phyloP scores from a whole-genome alignment of 2,329 filamentous ascomycete species.

The Magnaporthiopsis incrustans region DNA sequence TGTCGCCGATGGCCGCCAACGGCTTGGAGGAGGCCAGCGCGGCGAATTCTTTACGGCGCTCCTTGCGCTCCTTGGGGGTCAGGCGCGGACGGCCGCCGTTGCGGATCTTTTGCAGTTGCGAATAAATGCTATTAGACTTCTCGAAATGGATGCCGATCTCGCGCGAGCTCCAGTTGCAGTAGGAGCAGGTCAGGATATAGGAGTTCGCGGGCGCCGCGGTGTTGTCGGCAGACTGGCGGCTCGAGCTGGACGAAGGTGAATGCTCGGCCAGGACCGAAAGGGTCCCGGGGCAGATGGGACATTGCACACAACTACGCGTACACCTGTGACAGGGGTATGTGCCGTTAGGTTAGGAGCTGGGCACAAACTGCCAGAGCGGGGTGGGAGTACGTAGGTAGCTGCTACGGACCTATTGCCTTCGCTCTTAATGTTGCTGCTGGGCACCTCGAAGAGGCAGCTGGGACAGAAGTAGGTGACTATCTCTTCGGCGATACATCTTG shows the following conservation, averaged over 20 bases:
- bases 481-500: constrained; percentile 85
- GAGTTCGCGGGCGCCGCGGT: constrained; percentile 24
- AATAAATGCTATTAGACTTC: constrained; percentile 76
- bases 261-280: constrained; percentile 64
- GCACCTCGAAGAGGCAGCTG: constrained; percentile 90
- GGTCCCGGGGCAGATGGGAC: constrained; percentile 78
- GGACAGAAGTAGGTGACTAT: constrained; percentile 94
- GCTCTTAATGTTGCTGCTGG: constrained; percentile 82
- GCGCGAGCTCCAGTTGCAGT: constrained; percentile 86
- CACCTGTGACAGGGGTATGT: constrained; percentile 46
- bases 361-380: background rate
- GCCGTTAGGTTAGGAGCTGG: background rate
- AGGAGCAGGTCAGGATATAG: constrained; percentile 77
- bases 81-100: constrained; percentile 48
- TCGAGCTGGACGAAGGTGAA: constrained; percentile 32
- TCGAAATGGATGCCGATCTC: constrained; percentile 89
- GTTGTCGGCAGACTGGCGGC: constrained; percentile 33
- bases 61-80: constrained; percentile 42
- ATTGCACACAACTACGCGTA: constrained; percentile 91
- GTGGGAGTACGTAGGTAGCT: background rate
- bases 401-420: constrained; percentile 77
- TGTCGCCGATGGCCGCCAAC: background rate
- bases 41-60: constrained; percentile 37
- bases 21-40: constrained; percentile 17
- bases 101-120: constrained; percentile 66